Conservation (phyloP, 345 rosid species). For the Eucalyptus microcorys region DNA sequence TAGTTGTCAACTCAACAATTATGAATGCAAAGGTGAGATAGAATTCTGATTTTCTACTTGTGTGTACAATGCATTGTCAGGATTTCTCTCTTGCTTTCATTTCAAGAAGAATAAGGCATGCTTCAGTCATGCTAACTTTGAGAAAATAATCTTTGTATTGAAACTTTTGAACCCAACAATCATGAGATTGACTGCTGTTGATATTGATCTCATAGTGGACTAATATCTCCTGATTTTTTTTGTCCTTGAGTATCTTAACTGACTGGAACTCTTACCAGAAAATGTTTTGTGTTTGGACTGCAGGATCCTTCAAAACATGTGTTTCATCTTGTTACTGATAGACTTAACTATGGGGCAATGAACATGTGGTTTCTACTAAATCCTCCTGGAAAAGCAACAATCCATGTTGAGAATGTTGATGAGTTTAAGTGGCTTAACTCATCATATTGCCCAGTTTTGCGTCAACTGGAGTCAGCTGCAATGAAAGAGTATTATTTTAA, state of each 20-base stretch:
- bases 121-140: not conserved
- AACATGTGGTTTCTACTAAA: slow-evolving; percentile 97
- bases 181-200: not conserved
- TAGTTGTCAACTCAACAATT: slow-evolving; percentile 94
- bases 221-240: not conserved
- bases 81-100: not conserved
- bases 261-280: not conserved
- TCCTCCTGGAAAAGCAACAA: slow-evolving; percentile 90
- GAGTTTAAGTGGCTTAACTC: slow-evolving; percentile 98
- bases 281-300: not conserved
- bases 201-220: not conserved
- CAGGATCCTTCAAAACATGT: slow-evolving; percentile 98
- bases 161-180: not conserved
- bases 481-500: slow-evolving; percentile 98
- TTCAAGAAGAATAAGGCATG: not conserved
- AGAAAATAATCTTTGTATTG: not conserved
- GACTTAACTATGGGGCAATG: slow-evolving; percentile 95
- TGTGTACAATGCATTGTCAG: not conserved
- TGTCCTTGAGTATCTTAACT: not conserved
- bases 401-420: slow-evolving; percentile 96
- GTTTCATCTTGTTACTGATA: slow-evolving; percentile 93
- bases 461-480: slow-evolving; percentile 87
- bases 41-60: not conserved
- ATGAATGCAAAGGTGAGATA: slow-evolving; percentile 78
- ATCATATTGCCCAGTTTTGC: slow-evolving; percentile 91